Conservation (phyloP, 2,329 filamentous ascomycete species). For the Fusarium falciforme region DNA sequence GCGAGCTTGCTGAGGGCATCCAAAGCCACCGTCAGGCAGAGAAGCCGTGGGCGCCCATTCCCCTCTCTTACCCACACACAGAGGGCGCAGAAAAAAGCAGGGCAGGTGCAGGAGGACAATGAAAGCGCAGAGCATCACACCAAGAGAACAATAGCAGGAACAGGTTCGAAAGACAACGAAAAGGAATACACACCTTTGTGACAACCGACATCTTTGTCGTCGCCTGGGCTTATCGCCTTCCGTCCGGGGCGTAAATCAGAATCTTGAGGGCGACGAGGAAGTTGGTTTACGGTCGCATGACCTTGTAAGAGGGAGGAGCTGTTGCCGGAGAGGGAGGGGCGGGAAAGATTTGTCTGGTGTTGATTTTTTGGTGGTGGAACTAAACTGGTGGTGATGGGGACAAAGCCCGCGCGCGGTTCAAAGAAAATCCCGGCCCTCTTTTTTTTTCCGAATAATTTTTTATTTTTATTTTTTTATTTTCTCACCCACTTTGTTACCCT, state of each 20-base stretch:
- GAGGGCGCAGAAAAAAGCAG: background rate
- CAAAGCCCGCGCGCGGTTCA: slow-evolving; percentile 15
- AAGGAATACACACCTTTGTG: slow-evolving; percentile 63
- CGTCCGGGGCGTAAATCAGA: slow-evolving; percentile 48
- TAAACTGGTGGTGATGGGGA: slow-evolving; percentile 21
- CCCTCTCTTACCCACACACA: slow-evolving; percentile 15
- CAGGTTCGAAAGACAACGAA: background rate
- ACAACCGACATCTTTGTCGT: slow-evolving; percentile 69
- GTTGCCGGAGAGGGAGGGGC: slow-evolving; percentile 20
- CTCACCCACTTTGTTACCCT: background rate
- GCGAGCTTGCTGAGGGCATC: slow-evolving; percentile 21
- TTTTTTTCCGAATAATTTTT: background rate
- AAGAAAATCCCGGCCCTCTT: slow-evolving; percentile 33
- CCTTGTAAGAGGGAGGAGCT: slow-evolving; percentile 46
- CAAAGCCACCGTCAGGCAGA: slow-evolving; percentile 1
- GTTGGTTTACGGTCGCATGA: slow-evolving; percentile 54
- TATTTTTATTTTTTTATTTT: background rate
- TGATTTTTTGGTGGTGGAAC: slow-evolving; percentile 36
- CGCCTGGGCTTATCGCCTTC: slow-evolving; percentile 64
- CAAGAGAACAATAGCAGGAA: background rate
- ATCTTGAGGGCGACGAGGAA: slow-evolving; percentile 50
- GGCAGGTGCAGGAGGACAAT: slow-evolving; percentile 5
- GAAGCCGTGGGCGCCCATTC: slow-evolving; percentile 7
- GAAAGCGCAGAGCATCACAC: background rate
- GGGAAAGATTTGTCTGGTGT: slow-evolving; percentile 37